Percentiles rank a stretch among this genome's conserved stretches.
phyloP scores from a whole-genome alignment of 1,139 yeast species.

The Pichia sp. region DNA sequence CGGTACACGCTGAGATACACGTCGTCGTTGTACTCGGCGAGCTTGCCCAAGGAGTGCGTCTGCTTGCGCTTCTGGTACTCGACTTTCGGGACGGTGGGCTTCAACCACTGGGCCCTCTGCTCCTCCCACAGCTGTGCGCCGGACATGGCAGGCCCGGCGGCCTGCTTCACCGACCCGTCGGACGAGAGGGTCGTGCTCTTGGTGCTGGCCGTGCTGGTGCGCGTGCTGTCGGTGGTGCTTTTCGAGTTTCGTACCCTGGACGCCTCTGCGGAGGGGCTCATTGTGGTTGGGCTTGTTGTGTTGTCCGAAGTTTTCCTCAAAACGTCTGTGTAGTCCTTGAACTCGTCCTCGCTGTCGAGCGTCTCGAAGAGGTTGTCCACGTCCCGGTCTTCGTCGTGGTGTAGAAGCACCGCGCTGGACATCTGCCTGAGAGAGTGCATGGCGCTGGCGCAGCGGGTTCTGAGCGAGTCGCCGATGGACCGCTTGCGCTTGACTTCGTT shows the following conservation, averaged over 20 bases:
- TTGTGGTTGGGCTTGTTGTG: background rate
- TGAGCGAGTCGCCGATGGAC: conserved; percentile 11
- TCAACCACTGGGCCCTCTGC: conserved; percentile 57
- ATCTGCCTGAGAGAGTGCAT: conserved; percentile 13
- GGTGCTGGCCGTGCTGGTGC: background rate
- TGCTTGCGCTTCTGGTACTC: conserved; percentile 27
- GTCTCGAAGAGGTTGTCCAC: conserved; percentile 12
- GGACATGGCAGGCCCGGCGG: background rate
- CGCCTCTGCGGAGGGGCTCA: background rate
- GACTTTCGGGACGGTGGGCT: conserved; percentile 27
- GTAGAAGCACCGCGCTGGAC: conserved; percentile 13
- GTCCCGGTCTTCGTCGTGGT: conserved; percentile 7
- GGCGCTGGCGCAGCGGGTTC: conserved; percentile 9
- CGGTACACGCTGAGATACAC: conserved; percentile 54
- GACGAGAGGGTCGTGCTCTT: background rate
- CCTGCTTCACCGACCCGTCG: background rate
- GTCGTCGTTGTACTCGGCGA: conserved; percentile 37
- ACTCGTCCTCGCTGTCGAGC: conserved; percentile 8
- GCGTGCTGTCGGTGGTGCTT: background rate
- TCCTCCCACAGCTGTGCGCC: conserved; percentile 50
- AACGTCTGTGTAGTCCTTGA: background rate
- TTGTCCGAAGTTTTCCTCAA: background rate
- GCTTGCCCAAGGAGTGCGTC: conserved; percentile 35
- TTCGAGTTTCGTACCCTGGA: background rate
- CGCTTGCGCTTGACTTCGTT: conserved; percentile 9